These are phyloP conservation scores for Sugiyamaella japonica DNA, from an alignment of 1,139 yeast genomes.

Conservation along the genomic window DNA sequence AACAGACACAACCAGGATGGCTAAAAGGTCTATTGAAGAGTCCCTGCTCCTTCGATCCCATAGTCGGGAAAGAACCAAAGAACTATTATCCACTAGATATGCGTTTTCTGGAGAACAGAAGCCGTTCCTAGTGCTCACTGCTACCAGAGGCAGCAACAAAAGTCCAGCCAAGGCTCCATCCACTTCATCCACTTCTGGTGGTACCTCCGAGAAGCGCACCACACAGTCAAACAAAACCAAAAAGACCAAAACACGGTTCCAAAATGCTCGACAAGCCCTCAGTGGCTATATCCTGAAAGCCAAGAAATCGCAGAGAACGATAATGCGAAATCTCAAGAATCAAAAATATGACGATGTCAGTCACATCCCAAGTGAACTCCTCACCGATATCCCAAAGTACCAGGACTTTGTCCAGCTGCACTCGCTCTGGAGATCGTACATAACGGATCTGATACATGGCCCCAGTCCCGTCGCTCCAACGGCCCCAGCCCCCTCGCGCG, in stretches of 20 bases:
- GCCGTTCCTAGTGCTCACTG: constrained; percentile 52
- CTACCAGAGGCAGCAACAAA: constrained; percentile 42
- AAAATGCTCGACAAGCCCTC: constrained; percentile 22
- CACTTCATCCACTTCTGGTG: constrained; percentile 25
- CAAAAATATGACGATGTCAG: neutral
- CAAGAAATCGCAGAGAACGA: neutral
- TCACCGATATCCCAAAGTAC: constrained; percentile 34
- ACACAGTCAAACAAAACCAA: neutral
- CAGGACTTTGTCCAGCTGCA: constrained; percentile 56
- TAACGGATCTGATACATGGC: constrained; percentile 50
- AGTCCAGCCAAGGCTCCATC: constrained; percentile 25
- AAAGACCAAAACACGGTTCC: neutral
- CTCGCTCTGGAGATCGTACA: constrained; percentile 62
- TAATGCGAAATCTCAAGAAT: neutral
- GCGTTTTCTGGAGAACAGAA: constrained; percentile 59
- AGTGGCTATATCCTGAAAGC: constrained; percentile 11
- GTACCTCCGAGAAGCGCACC: neutral
- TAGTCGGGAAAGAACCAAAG: constrained; percentile 45
- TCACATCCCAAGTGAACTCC: neutral
- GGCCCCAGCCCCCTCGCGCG: neutral
- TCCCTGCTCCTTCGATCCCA: constrained; percentile 54
- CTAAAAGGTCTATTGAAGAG: constrained; percentile 45
- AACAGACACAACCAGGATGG: neutral
- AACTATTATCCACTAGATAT: constrained; percentile 57
- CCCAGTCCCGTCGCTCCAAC: constrained; percentile 14